phyloP scores from a whole-genome alignment of 768 basidiomycete genomes.

The Leucocoprinus leucothites region DNA sequence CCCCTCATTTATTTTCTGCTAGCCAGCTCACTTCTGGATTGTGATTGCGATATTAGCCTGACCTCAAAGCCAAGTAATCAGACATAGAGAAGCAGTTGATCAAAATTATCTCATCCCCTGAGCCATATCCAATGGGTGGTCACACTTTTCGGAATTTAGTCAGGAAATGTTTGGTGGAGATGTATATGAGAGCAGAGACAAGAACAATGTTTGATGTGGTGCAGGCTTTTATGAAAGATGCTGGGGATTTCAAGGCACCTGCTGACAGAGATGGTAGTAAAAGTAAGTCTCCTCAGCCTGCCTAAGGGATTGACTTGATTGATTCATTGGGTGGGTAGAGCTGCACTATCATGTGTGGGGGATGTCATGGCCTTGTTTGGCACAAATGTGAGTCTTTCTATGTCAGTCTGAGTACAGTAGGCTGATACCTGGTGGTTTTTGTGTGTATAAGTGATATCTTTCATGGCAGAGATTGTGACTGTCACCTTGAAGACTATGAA shows the following conservation, averaged over 20 bases:
- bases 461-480: conserved; percentile 80
- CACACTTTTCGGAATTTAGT: conserved; percentile 80
- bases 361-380: conserved; percentile 87
- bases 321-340: conserved; percentile 40
- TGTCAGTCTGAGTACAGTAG: not conserved
- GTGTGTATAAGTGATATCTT: conserved; percentile 80
- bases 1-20: too few relatives aligned
- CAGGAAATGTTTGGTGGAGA: conserved; percentile 67
- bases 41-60: conserved; percentile 40
- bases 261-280: conserved; percentile 59
- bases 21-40: too few relatives aligned
- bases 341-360: conserved; percentile 83
- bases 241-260: conserved; percentile 62
- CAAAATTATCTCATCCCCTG: conserved; percentile 64
- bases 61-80: conserved; percentile 61
- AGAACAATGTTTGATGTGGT: conserved; percentile 85
- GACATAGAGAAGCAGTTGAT: conserved; percentile 61
- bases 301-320: not conserved
- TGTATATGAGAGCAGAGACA: conserved; percentile 82
- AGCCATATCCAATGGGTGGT: conserved; percentile 79
- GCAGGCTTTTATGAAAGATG: conserved; percentile 71
- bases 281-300: conserved; percentile 41
- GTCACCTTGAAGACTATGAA: conserved; percentile 66
- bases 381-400: conserved; percentile 58
- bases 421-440: not conserved